Conservation (phyloP, 495 filamentous ascomycete species). For the Trichocladium uniseriatum region DNA sequence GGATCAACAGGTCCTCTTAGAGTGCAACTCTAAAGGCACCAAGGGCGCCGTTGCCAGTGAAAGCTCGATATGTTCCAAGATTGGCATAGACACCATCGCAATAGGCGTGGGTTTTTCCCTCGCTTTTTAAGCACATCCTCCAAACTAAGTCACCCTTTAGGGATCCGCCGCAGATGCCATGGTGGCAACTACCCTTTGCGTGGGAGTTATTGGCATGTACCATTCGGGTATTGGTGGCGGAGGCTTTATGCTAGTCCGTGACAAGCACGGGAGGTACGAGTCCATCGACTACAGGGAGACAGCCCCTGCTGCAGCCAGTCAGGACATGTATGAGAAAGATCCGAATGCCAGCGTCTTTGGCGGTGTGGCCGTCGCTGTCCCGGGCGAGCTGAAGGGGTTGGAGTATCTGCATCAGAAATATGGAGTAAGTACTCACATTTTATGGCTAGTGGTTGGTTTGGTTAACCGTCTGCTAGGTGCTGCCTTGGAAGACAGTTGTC, state of each 20-base stretch:
- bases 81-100: conserved; percentile 63
- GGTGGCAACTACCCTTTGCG: conserved; percentile 62
- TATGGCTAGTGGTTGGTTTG: background rate
- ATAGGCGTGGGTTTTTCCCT: conserved; percentile 35
- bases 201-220: conserved; percentile 79
- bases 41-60: conserved; percentile 73
- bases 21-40: conserved; percentile 9
- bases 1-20: conserved; percentile 1
- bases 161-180: conserved; percentile 71
- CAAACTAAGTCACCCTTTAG: conserved; percentile 8
- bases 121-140: background rate
- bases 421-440: conserved; percentile 18
- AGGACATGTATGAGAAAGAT: conserved; percentile 64
- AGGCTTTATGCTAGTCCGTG: conserved; percentile 74
- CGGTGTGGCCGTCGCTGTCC: conserved; percentile 51
- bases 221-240: conserved; percentile 83
- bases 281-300: conserved; percentile 81
- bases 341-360: conserved; percentile 31
- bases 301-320: conserved; percentile 64
- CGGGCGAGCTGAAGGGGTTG: conserved; percentile 72
- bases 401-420: conserved; percentile 66
- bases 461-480: conserved; percentile 3
- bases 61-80: conserved; percentile 61
- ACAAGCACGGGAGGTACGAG: conserved; percentile 55
- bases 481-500: conserved; percentile 44